Conservation (phyloP, 2,329 filamentous ascomycete species). For the Lithohypha guttulata region DNA sequence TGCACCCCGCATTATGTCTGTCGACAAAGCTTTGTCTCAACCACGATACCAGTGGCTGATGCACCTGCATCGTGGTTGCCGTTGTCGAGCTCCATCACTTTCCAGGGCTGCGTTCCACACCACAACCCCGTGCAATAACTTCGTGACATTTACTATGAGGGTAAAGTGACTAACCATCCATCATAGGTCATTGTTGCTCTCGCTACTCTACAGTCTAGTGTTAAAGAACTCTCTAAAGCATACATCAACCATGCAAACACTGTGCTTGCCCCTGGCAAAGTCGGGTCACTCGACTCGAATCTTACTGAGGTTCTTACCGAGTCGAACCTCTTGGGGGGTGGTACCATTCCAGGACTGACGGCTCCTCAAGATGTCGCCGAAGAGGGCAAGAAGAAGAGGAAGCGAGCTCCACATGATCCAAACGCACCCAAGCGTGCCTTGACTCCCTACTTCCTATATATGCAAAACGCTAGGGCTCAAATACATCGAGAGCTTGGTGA, state of each 20-base stretch:
- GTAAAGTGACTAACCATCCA: constrained; percentile 32
- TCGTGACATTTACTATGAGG: too few species aligned
- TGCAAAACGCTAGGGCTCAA: constrained; percentile 73
- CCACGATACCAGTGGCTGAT: neutral
- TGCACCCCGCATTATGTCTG: neutral
- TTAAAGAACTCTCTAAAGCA: constrained; percentile 68
- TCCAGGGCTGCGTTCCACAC: neutral
- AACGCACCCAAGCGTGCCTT: constrained; percentile 90
- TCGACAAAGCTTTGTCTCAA: too few species aligned
- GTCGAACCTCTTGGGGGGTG: constrained; percentile 33
- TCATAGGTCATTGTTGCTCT: constrained; percentile 64
- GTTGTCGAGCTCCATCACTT: too few species aligned
- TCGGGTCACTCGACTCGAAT: constrained; percentile 44
- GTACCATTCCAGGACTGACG: constrained; percentile 26
- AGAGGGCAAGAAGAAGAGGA: constrained; percentile 72
- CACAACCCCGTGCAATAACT: too few species aligned
- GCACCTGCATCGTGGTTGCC: neutral
- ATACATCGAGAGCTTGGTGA: constrained; percentile 68
- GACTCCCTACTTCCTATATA: constrained; percentile 91
- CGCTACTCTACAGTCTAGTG: constrained; percentile 64
- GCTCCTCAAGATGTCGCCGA: constrained; percentile 27
- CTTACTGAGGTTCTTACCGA: constrained; percentile 35
- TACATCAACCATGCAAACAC: constrained; percentile 84
- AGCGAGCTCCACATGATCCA: constrained; percentile 77
- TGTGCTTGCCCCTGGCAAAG: constrained; percentile 54